Percentiles rank a stretch among this genome's conserved stretches.
phyloP scores from a whole-genome alignment of 139 green algal genomes.

The Picochlorum sp. region DNA sequence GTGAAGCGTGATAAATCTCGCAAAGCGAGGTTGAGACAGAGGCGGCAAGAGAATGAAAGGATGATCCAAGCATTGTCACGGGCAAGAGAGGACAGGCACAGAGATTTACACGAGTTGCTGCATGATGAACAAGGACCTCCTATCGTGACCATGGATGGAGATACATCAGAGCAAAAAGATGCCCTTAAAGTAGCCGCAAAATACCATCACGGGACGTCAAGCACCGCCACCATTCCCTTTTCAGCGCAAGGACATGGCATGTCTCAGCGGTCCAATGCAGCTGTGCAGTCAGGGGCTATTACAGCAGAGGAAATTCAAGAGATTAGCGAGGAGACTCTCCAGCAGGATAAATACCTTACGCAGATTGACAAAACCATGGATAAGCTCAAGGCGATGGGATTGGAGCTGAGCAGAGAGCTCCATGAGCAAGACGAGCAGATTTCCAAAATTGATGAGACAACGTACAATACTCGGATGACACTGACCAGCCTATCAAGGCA shows the following conservation, averaged over 20 bases:
- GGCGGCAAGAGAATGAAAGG: not conserved
- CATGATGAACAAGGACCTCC: not conserved
- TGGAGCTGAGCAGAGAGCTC: not conserved
- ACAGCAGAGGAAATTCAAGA: conserved; percentile 8
- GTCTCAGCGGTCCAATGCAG: not conserved
- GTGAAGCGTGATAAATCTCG: not conserved
- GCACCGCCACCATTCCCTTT: not conserved
- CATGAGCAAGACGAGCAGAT: not conserved
- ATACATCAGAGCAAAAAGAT: not conserved
- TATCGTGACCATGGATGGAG: not conserved
- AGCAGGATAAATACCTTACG: conserved; percentile 8
- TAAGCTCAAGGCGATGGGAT: conserved; percentile 5
- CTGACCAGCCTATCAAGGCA: not conserved
- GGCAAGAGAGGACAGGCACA: not conserved
- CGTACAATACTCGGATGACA: not conserved
- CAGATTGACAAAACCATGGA: conserved; percentile 1
- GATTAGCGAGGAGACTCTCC: conserved; percentile 9
- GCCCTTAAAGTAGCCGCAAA: not conserved
- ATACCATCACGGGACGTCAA: not conserved
- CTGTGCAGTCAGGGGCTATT: conserved; percentile 9
- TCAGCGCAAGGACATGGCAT: not conserved
- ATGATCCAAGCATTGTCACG: not conserved
- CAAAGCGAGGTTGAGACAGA: not conserved
- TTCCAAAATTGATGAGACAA: not conserved
- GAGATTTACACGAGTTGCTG: not conserved